Conservation (phyloP, 257 asterid genomes). For the Cruciata laevipes region DNA sequence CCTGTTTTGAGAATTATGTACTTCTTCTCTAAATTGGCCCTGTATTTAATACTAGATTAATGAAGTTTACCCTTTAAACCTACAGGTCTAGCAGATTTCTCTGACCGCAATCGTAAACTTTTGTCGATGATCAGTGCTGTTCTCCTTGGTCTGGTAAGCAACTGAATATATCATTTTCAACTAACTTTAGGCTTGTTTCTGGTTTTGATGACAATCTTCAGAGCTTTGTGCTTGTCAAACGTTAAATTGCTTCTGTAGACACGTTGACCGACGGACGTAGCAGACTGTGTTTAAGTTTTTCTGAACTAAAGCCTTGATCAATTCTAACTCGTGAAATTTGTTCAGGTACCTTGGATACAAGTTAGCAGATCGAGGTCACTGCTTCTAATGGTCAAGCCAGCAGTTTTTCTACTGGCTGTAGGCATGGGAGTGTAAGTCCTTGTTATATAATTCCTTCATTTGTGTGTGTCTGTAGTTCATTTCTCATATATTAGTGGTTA, state of each 20-base stretch:
- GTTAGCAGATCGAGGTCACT: conserved; percentile 86
- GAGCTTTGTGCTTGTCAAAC: background rate
- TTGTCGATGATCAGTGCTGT: conserved; percentile 66
- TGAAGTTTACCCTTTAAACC: background rate
- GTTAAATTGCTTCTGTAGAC: background rate
- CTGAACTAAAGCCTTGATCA: background rate
- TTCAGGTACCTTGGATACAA: conserved; percentile 96
- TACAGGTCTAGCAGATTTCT: conserved; percentile 69
- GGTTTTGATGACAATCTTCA: background rate
- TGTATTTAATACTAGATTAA: background rate
- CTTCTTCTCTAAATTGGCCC: background rate
- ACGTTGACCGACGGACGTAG: background rate
- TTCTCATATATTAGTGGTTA: conserved; percentile 2
- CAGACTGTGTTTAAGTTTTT: conserved; percentile 1
- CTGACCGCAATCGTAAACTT: conserved; percentile 65
- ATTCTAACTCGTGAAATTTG: conserved; percentile 14
- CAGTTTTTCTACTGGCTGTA: conserved; percentile 68
- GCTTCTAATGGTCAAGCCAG: conserved; percentile 81
- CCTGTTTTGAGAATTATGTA: background rate
- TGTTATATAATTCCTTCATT: no score
- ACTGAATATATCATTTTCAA: background rate
- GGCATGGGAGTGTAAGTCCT: conserved; percentile 59
- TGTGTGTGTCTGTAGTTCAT: conserved; percentile 10
- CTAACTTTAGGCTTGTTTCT: background rate
- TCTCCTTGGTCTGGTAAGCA: conserved; percentile 71